These are phyloP conservation scores for Dendrostoma leiphaemia DNA, from an alignment of 2,329 filamentous ascomycete genomes.

Conservation along the genomic window DNA sequence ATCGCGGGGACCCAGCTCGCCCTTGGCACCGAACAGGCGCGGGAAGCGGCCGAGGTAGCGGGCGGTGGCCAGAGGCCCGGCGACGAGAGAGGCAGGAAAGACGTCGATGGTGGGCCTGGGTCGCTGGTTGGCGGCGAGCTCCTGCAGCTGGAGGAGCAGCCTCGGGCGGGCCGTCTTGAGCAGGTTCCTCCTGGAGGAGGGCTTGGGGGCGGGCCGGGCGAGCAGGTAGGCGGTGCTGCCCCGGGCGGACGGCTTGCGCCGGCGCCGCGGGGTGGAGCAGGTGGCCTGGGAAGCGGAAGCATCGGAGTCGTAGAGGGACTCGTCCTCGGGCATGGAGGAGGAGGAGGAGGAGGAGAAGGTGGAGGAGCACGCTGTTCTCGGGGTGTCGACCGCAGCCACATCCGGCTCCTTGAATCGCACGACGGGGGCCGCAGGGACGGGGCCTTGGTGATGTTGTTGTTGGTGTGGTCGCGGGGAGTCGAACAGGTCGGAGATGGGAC, in stretches of 20 bases:
- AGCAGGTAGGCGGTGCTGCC: conserved; percentile 64
- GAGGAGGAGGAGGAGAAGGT: not conserved
- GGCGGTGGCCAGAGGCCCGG: conserved; percentile 55
- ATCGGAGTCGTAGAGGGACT: conserved; percentile 45
- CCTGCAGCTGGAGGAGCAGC: conserved; percentile 70
- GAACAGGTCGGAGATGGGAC: conserved; percentile 38
- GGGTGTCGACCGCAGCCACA: conserved; percentile 26
- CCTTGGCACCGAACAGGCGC: conserved; percentile 61
- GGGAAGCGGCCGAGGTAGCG: conserved; percentile 60
- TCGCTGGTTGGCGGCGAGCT: conserved; percentile 55
- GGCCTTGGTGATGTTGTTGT: too few species aligned
- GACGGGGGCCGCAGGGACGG: conserved; percentile 25
- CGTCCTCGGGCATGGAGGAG: conserved; percentile 47
- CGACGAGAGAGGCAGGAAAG: conserved; percentile 64
- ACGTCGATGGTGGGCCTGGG: conserved; percentile 70
- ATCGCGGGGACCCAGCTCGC: conserved; percentile 65
- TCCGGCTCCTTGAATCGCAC: conserved; percentile 46
- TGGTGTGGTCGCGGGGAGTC: conserved; percentile 12
- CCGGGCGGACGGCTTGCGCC: conserved; percentile 45
- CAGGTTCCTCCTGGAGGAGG: conserved; percentile 60
- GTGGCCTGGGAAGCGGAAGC: conserved; percentile 22
- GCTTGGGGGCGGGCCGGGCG: conserved; percentile 63
- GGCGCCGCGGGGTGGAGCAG: conserved; percentile 12
- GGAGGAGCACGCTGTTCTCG: not conserved
- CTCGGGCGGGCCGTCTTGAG: conserved; percentile 66